Evolutionary conservation across 371 early-diverging fungal species (phyloP).

Genomic region (Mortierella sp.): DNA sequence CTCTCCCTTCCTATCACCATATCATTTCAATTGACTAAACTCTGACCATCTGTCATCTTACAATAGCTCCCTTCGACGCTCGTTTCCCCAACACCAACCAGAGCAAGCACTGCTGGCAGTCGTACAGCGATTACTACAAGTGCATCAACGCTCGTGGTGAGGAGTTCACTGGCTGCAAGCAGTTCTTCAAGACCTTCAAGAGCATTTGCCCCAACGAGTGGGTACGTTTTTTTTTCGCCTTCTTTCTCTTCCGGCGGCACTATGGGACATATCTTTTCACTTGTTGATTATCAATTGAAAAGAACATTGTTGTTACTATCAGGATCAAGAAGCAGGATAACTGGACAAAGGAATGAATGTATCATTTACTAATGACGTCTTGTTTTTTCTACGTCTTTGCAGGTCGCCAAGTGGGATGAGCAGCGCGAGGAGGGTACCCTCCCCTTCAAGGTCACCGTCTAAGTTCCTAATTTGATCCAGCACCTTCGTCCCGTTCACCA

Average conservation of each 20-base stretch:
- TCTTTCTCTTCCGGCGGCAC: neutral
- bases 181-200: slow-evolving; percentile 83
- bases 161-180: slow-evolving; percentile 90
- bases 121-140: slow-evolving; percentile 95
- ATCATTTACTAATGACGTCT: neutral
- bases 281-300: neutral
- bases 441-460: slow-evolving; percentile 72
- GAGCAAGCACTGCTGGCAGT: slow-evolving; percentile 97
- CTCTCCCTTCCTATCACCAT: neutral
- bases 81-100: slow-evolving; percentile 98
- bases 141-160: slow-evolving; percentile 91
- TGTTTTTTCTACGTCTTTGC: slow-evolving; percentile 13
- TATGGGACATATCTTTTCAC: neutral
- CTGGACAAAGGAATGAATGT: neutral
- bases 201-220: slow-evolving; percentile 91
- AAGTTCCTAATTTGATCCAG: neutral
- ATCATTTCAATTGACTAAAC: neutral
- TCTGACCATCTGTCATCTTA: neutral
- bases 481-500: neutral
- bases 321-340: neutral
- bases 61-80: slow-evolving; percentile 59
- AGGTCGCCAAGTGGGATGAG: slow-evolving; percentile 89
- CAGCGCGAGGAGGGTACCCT: slow-evolving; percentile 86
- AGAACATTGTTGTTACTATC: neutral
- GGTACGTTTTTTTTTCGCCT: slow-evolving; percentile 67